Base-by-base conservation (phyloP, 495 filamentous ascomycete genomes). In the Penicillium nucicola region DNA sequence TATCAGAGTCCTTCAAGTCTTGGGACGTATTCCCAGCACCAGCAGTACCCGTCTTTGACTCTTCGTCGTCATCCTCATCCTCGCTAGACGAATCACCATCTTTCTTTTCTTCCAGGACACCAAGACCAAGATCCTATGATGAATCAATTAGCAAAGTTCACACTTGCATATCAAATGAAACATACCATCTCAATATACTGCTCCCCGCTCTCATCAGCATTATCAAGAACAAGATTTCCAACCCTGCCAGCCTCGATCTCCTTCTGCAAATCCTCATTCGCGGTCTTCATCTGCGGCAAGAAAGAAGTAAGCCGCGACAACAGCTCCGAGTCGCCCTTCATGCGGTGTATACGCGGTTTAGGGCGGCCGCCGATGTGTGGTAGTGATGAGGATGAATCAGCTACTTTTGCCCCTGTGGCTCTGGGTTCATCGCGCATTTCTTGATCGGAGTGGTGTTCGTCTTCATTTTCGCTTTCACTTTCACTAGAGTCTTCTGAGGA, bases 131-230 rank as follows among this genome's bases (percentile, higher is more conserved):
- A 49, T 81, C 74, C 73, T 77, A 45, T 5, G 17, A 13, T 43
- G 6, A 8, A 20, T 22, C 25, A 41, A 40, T 53, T 40, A 61
- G 53, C 25, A 41, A 45, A 36, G 23, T 17, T 19, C n/a, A 3
- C 17, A 48, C n/a, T 7, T 39, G 8, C 13, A 46, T 25, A 22
- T 34, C 15, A 14, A 52, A 17, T 8, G 7, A 19, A 20, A 50
- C 67, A 31, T 65, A 74, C 73, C 78, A 81, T 81, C 48, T 80
- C 77, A 51, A 81, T 79, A 57, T 79, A 78, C 37, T 66, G 64
- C 34, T 63, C 66, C 14, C 66, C 62, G 42, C 57, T 64, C 15
- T 55, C 65, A 18, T 68, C 57, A 9, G 60, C 64, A 25, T 69
- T 57, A 47, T 77, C 74, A 52, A 79, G 50, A 19, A 56, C 34